These are phyloP conservation scores for Hypomyces perniciosus DNA, from an alignment of 2,329 filamentous ascomycete species.

Conservation along the genomic window DNA sequence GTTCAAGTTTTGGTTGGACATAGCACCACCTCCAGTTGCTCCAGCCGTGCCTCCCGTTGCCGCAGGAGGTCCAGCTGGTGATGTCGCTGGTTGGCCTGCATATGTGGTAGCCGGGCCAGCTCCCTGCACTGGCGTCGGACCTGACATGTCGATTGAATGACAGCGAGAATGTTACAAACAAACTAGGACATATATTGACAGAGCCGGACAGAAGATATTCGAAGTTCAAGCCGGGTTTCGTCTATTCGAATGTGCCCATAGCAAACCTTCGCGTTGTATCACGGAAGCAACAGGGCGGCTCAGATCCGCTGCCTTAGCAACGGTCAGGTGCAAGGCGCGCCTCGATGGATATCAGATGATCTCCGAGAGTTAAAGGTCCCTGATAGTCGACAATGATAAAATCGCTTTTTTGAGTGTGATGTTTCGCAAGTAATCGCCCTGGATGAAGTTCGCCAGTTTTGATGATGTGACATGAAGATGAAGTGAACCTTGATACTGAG, in stretches of 20 bases:
- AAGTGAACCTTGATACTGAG: constrained; percentile 1
- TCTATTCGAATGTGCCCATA: too few species aligned
- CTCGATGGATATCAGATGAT: background rate
- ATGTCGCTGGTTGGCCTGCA: constrained; percentile 27
- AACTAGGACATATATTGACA: background rate
- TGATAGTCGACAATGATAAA: background rate
- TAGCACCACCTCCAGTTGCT: constrained; percentile 27
- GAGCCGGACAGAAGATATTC: background rate
- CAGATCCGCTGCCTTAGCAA: background rate
- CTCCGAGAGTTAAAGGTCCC: background rate
- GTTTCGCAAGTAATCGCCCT: too few species aligned
- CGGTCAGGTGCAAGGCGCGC: background rate
- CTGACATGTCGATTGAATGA: constrained; percentile 26
- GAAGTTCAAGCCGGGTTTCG: background rate
- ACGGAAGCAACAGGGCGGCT: too few species aligned
- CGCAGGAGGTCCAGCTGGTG: constrained; percentile 26
- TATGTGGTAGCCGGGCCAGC: constrained; percentile 26
- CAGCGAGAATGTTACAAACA: background rate
- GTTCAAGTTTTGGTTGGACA: constrained; percentile 86
- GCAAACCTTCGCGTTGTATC: too few species aligned
- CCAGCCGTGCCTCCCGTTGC: constrained; percentile 27
- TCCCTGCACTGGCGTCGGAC: constrained; percentile 25
- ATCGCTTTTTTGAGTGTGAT: too few species aligned
- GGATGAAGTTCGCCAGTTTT: background rate
- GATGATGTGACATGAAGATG: background rate